These are phyloP conservation scores for Rickenella mellea DNA, from an alignment of 768 basidiomycete genomes.

Conservation along the genomic window DNA sequence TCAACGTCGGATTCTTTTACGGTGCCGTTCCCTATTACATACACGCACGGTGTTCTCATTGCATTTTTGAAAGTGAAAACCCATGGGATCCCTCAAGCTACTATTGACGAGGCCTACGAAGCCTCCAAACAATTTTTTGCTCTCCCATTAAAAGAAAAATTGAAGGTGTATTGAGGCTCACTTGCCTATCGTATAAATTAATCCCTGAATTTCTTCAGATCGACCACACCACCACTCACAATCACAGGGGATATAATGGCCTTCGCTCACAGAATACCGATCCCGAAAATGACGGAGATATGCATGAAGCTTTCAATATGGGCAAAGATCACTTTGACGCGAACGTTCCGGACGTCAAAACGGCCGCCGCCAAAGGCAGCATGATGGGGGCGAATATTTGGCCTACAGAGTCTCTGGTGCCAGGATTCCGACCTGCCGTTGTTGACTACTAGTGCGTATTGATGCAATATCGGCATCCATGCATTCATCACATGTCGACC, in stretches of 20 bases:
- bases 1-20: slow-evolving; percentile 82
- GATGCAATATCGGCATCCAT: neutral
- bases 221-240: slow-evolving; percentile 55
- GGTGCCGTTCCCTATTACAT: too few species aligned
- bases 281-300: slow-evolving; percentile 69
- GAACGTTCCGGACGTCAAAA: slow-evolving; percentile 14
- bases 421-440: slow-evolving; percentile 48
- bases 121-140: slow-evolving; percentile 58
- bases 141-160: slow-evolving; percentile 52
- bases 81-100: slow-evolving; percentile 55
- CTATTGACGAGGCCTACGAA: slow-evolving; percentile 35
- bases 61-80: slow-evolving; percentile 45
- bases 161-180: slow-evolving; percentile 40
- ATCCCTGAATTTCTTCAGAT: slow-evolving; percentile 28
- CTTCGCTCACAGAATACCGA: slow-evolving; percentile 68
- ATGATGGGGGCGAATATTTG: slow-evolving; percentile 74
- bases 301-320: slow-evolving; percentile 87
- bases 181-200: neutral
- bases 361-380: slow-evolving; percentile 39
- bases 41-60: too few species aligned
- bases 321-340: slow-evolving; percentile 47
- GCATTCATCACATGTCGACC: too few species aligned
- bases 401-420: slow-evolving; percentile 47
- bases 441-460: slow-evolving; percentile 56
- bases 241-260: slow-evolving; percentile 71